Evolutionary conservation across 495 filamentous ascomycete species (phyloP), one percentile per base, ranked within the genome.

Genomic region (Aspergillus cavernicola): DNA sequence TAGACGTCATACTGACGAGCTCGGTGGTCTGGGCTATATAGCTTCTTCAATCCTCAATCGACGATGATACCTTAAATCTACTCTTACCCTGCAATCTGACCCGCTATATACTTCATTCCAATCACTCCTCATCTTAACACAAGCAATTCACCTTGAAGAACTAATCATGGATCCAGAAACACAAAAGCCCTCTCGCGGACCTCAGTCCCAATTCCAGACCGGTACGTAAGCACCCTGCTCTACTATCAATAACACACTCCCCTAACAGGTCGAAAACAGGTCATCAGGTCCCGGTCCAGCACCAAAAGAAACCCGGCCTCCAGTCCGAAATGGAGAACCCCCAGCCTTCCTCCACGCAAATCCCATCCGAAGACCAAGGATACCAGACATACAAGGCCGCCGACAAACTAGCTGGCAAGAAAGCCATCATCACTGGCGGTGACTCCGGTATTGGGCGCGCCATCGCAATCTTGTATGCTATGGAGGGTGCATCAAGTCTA

Each of bases 371-470:
- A 35, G 79, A 85, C 31, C 82, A 82, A 45, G 84, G 85, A 12
- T 88, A 84, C 67, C 82, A 88, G 58, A 81, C 77, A 46, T 93
- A 93, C 72, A 84, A 84, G 67, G 81, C 89, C 11, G 87, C 90
- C 10, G 85, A 84, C 32, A 95, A 95, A 70, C 78, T 93, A 2
- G 60, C 73, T 51, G 85, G 81, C 54, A 88, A 87, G 66, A 85
- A 82, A 19, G 88, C 88, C 19, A 68, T 93, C 29, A 93, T 93
- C 58, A 92, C 88, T 1, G 88, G 89, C 13, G 90, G 89, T 12
- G 89, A 93, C 64, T 86, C 81, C 6, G 88, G 89, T 13, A 93
- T 93, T 59, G 88, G 90, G 13, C 85, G 88, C 7, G 85, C 89
- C 0, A 80, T 85, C 13, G 87, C 89, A 0, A 82, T 92, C 13